Evolutionary conservation across 805 yeast genomes (phyloP).

Genomic region (Barnettozyma populi): DNA sequence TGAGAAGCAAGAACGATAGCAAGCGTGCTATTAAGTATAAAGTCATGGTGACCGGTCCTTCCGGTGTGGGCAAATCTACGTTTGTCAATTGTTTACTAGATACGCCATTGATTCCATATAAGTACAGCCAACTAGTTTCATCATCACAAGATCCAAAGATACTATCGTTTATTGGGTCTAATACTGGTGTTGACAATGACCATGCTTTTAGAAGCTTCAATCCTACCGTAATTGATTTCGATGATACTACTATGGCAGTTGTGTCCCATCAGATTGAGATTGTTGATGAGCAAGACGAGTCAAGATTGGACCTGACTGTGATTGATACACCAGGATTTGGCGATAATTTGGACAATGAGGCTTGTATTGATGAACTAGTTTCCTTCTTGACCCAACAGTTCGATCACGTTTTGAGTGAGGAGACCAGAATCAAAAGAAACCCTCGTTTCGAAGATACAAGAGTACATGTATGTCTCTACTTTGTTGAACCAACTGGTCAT

Average conservation of each 20-base stretch:
- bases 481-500: constrained; percentile 73
- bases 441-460: constrained; percentile 76
- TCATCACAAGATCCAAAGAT: constrained; percentile 24
- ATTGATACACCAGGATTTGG: constrained; percentile 83
- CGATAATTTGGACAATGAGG: constrained; percentile 56
- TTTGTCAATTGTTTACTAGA: constrained; percentile 65
- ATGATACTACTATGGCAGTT: constrained; percentile 72
- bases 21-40: constrained; percentile 72
- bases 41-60: constrained; percentile 64
- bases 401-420: constrained; percentile 76
- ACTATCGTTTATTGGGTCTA: constrained; percentile 15
- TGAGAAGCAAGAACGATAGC: constrained; percentile 57
- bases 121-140: constrained; percentile 38
- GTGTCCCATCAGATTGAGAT: constrained; percentile 62
- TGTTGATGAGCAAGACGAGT: constrained; percentile 49
- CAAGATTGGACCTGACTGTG: constrained; percentile 49
- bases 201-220: constrained; percentile 57
- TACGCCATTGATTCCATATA: constrained; percentile 55
- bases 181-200: constrained; percentile 1
- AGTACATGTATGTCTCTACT: constrained; percentile 68
- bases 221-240: constrained; percentile 45
- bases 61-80: constrained; percentile 76
- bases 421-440: constrained; percentile 79
- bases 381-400: constrained; percentile 70
- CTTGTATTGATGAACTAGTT: constrained; percentile 62